A percentile compares a stretch with the other conserved stretches of the same genome.
These are phyloP conservation scores for Bidens hawaiensis DNA, from an alignment of 140 eudicot species.

Conservation along the genomic window DNA sequence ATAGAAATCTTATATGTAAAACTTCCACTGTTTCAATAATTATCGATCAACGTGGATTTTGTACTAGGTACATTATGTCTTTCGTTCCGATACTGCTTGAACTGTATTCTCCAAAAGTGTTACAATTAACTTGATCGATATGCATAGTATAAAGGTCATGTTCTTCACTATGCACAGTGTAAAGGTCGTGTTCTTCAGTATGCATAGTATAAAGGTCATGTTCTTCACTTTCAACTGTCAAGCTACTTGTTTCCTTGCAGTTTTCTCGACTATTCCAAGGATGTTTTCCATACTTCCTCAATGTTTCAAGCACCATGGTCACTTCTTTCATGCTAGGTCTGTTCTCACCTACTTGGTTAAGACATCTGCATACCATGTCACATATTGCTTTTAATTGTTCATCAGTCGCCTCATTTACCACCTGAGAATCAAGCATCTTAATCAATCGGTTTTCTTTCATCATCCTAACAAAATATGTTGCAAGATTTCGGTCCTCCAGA, in stretches of 20 bases:
- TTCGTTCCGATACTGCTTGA: neutral
- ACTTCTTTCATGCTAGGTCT: conserved; percentile 22
- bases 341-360: conserved; percentile 3
- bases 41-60: too few relatives aligned
- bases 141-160: neutral
- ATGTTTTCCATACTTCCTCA: conserved; percentile 2
- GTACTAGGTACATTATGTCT: too few relatives aligned
- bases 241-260: neutral
- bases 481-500: conserved; percentile 4
- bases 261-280: neutral
- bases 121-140: neutral
- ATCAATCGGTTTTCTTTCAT: conserved; percentile 7
- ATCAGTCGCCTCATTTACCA: conserved; percentile 6
- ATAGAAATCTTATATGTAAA: too few relatives aligned
- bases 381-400: conserved; percentile 9
- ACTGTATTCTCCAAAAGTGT: neutral
- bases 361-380: conserved; percentile 16
- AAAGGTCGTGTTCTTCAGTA: too few relatives aligned
- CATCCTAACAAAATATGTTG: conserved; percentile 14
- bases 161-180: too few relatives aligned
- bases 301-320: conserved; percentile 8
- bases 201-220: too few relatives aligned
- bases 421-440: conserved; percentile 12
- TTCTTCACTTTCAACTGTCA: neutral
- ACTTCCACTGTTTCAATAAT: too few relatives aligned